phyloP scores from a whole-genome alignment of 2,329 filamentous ascomycete species.

The Colletotrichum sp. region DNA sequence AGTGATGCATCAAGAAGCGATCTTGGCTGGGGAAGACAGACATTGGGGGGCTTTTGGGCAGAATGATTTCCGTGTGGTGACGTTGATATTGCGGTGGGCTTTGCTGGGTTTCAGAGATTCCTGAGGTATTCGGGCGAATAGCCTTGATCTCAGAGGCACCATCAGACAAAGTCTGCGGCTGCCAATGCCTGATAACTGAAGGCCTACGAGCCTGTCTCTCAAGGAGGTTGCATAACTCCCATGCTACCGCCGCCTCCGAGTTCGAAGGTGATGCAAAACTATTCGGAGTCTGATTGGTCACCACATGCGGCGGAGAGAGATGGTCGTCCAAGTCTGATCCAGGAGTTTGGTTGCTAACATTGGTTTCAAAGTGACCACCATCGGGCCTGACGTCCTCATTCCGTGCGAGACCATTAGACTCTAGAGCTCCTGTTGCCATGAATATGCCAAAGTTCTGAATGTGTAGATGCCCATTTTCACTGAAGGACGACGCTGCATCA shows the following conservation, averaged over 20 bases:
- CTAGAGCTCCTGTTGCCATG: neutral
- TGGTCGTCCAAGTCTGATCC: neutral
- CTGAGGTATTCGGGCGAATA: neutral
- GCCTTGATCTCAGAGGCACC: neutral
- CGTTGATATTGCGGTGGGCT: neutral
- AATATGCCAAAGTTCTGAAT: neutral
- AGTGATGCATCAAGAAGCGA: constrained; percentile 28
- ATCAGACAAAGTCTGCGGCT: neutral
- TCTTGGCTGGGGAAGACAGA: constrained; percentile 8
- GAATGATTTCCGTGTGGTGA: neutral
- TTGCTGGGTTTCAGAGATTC: neutral
- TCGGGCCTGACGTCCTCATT: too few species aligned
- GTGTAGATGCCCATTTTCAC: neutral
- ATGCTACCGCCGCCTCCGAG: neutral
- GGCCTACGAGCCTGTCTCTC: neutral
- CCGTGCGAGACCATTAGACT: accelerated
- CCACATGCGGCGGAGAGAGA: neutral
- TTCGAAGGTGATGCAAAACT: neutral
- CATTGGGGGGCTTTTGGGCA: neutral
- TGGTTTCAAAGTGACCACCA: neutral
- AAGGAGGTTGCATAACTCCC: neutral
- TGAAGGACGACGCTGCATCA: neutral
- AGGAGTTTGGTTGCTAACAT: neutral
- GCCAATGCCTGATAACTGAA: neutral
- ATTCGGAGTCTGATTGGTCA: neutral